Evolutionary conservation across 176 grass and related monocot genomes (phyloP).

Genomic region (Lolium multiflorum): DNA sequence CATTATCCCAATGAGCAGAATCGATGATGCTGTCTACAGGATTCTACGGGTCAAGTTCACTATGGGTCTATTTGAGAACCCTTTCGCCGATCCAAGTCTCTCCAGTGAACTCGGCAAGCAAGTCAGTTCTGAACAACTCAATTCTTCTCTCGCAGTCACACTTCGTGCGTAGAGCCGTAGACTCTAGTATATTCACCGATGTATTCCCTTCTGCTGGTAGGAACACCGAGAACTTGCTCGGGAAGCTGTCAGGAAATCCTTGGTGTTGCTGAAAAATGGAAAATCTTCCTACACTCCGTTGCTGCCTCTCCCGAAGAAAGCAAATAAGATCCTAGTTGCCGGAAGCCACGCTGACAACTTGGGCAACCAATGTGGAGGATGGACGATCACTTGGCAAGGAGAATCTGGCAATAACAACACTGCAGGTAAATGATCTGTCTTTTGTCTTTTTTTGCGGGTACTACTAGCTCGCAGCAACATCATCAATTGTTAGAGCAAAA

Average conservation of each 20-base stretch:
- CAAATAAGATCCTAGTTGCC: slow-evolving; percentile 62
- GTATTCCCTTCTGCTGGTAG: slow-evolving; percentile 8
- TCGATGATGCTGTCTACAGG: slow-evolving; percentile 68
- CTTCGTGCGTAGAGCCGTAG: too few relatives aligned
- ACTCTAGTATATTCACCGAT: neutral
- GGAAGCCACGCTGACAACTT: slow-evolving; percentile 75
- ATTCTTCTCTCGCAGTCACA: neutral
- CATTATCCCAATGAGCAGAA: slow-evolving; percentile 78
- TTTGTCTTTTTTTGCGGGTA: neutral
- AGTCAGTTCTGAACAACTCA: slow-evolving; percentile 35
- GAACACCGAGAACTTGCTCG: slow-evolving; percentile 72
- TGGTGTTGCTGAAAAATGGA: slow-evolving; percentile 80
- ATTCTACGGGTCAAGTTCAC: slow-evolving; percentile 85
- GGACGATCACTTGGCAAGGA: slow-evolving; percentile 84
- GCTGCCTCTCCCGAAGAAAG: slow-evolving; percentile 72
- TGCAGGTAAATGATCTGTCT: slow-evolving; percentile 34
- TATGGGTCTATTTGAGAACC: slow-evolving; percentile 76
- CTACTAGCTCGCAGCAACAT: neutral
- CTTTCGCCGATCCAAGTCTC: slow-evolving; percentile 59
- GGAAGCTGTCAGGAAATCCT: slow-evolving; percentile 74
- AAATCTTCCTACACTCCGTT: slow-evolving; percentile 40
- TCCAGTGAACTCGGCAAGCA: slow-evolving; percentile 58
- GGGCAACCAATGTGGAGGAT: slow-evolving; percentile 75
- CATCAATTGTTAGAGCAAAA: neutral
- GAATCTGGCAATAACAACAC: slow-evolving; percentile 59